These are phyloP conservation scores for Hypoxylon sp. DNA, from an alignment of 2,329 filamentous ascomycete genomes.

Conservation along the genomic window DNA sequence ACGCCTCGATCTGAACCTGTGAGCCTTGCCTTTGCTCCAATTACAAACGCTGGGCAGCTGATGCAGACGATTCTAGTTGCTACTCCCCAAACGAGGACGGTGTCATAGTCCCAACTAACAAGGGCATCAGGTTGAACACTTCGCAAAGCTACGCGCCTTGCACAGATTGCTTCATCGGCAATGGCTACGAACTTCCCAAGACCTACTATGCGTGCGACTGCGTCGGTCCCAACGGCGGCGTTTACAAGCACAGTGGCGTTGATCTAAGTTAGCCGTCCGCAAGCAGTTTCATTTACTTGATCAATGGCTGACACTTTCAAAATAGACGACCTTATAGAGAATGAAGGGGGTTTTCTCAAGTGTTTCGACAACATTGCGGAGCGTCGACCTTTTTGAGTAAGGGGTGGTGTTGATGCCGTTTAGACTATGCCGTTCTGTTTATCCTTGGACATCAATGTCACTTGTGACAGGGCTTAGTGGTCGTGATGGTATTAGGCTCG, in stretches of 20 bases:
- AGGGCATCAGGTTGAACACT: neutral
- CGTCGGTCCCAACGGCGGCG: neutral
- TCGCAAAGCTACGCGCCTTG: neutral
- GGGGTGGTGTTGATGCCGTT: too few relatives aligned
- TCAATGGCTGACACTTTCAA: neutral
- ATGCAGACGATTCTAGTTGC: neutral
- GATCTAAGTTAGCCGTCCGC: neutral
- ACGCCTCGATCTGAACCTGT: neutral
- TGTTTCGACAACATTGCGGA: neutral
- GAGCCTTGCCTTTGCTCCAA: neutral
- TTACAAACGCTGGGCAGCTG: neutral
- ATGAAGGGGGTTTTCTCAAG: slow-evolving; percentile 28
- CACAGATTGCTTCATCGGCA: neutral
- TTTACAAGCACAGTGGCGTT: neutral
- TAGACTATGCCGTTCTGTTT: too few relatives aligned
- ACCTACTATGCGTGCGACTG: slow-evolving; percentile 2
- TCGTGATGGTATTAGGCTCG: too few relatives aligned
- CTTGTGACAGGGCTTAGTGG: too few relatives aligned
- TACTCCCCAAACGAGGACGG: neutral
- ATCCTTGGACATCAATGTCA: too few relatives aligned
- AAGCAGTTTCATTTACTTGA: slow-evolving; percentile 44
- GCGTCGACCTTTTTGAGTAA: too few relatives aligned
- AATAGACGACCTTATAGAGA: slow-evolving; percentile 45
- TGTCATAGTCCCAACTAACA: neutral
- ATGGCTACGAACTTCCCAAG: neutral